Base-by-base conservation (phyloP, 2,329 filamentous ascomycete species). In the Rugonectria rugulosa region DNA sequence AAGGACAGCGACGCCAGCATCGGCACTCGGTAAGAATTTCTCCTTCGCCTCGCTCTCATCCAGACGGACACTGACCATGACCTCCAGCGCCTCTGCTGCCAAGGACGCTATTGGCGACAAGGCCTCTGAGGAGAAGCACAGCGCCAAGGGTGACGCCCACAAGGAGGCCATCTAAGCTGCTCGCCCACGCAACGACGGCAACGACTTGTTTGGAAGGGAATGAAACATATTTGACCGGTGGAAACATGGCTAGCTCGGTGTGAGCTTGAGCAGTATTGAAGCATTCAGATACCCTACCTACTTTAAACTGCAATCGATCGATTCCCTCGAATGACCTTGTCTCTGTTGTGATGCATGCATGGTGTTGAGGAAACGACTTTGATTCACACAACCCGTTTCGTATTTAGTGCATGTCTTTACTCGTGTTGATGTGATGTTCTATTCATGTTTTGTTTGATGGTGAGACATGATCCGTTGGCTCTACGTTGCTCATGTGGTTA, bases 1-100 rank as follows among this genome's bases (percentile, higher is more conserved):
- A 88, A 89, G 81, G 84, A 85, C 71, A 72, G 65, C 72, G 75
- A 86, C 70, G 79, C 79, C 59, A 62, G 65, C 64, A 6, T 86
- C 54, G 70, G 75, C 69, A 85, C 81, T 70, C 85, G 86, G 78
- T 81, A 72, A 67, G 75, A 34, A 3, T 4, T 19, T 11, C 6
- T 20, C 5, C 15, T 9, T 20, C 15, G 9, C 12, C 10, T 7
- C 4, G 2, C 6, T 36, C 6, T 5, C 1, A 1, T n/a, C n/a
- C n/a, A n/a, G n/a, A n/a, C n/a, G n/a, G n/a, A n/a, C n/a, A n/a
- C n/a, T n/a, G n/a, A n/a, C n/a, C n/a, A n/a, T n/a, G n/a, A n/a
- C n/a, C n/a, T n/a, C n/a, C 56, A 80, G 79, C 58, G 73, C 75
- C 59, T 73, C 73, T 8, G 79, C 79, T n/a, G 75, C 78, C 63